Conservation (phyloP, 1,139 yeast genomes). For the Suhomyces bokatorum region DNA sequence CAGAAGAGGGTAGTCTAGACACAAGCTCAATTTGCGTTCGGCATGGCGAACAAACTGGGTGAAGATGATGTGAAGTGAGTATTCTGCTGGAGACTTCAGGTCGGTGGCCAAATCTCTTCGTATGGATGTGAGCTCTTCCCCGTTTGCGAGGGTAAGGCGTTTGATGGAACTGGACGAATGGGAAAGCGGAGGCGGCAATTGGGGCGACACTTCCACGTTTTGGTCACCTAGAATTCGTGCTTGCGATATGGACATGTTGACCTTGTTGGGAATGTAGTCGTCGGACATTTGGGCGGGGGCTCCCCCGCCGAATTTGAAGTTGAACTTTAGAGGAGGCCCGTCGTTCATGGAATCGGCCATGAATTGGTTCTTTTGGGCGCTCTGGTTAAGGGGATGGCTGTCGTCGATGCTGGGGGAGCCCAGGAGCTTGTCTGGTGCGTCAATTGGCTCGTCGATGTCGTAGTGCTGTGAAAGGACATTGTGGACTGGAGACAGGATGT, state of each 20-base stretch:
- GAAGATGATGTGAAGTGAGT: conserved; percentile 89
- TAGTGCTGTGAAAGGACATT: background rate
- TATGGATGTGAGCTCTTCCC: conserved; percentile 36
- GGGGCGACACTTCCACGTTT: conserved; percentile 34
- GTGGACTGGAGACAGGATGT: background rate
- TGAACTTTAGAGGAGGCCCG: conserved; percentile 3
- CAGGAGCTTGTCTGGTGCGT: background rate
- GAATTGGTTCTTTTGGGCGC: background rate
- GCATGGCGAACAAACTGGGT: conserved; percentile 95
- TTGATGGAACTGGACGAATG: conserved; percentile 24
- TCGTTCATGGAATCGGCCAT: background rate
- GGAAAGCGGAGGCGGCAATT: conserved; percentile 29
- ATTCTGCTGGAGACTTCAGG: conserved; percentile 83
- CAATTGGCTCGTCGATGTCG: background rate
- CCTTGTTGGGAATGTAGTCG: background rate
- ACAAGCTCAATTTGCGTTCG: conserved; percentile 76
- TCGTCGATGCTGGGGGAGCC: conserved; percentile 2
- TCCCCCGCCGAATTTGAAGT: conserved; percentile 13
- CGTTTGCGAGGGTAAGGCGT: conserved; percentile 28
- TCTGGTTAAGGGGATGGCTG: background rate
- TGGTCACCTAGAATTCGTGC: conserved; percentile 9
- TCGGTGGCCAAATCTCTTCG: conserved; percentile 59
- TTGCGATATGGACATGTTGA: conserved; percentile 27
- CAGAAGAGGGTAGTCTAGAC: conserved; percentile 66
- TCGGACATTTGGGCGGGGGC: background rate